phyloP scores from a whole-genome alignment of 164 flowering plant species.

The Malania oleifera region DNA sequence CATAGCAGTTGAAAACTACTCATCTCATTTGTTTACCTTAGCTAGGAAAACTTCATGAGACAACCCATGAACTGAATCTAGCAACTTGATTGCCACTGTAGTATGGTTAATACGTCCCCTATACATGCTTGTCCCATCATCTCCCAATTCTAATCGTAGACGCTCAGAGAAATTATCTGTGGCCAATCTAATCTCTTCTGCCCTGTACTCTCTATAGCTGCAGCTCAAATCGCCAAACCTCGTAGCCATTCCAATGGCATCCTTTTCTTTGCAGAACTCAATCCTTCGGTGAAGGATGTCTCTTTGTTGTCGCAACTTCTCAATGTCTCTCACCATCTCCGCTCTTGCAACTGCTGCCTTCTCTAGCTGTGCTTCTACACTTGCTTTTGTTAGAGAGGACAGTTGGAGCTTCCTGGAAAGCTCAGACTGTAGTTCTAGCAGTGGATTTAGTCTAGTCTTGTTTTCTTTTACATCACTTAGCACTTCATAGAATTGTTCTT shows the following conservation, averaged over 20 bases:
- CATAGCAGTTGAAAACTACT: too few species aligned
- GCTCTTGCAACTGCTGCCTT: slow-evolving; percentile 30
- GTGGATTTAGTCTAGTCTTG: slow-evolving; percentile 37
- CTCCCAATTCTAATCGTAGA: slow-evolving; percentile 28
- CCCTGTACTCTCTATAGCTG: slow-evolving; percentile 38
- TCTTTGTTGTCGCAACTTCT: slow-evolving; percentile 43
- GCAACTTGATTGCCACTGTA: slow-evolving; percentile 41
- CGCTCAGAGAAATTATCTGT: slow-evolving; percentile 43
- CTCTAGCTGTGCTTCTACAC: slow-evolving; percentile 37
- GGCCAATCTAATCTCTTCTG: slow-evolving; percentile 43
- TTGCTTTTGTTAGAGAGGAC: slow-evolving; percentile 29
- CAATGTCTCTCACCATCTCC: slow-evolving; percentile 42
- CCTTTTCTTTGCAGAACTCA: slow-evolving; percentile 57
- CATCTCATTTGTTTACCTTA: slow-evolving; percentile 37
- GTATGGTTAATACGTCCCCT: slow-evolving; percentile 35
- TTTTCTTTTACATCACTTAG: slow-evolving; percentile 33
- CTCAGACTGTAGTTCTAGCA: slow-evolving; percentile 40
- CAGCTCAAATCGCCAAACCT: slow-evolving; percentile 19
- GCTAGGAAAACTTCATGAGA: slow-evolving; percentile 33
- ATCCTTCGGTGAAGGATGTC: slow-evolving; percentile 45
- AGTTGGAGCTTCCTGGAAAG: slow-evolving; percentile 35
- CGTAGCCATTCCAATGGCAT: slow-evolving; percentile 28
- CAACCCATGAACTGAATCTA: slow-evolving; percentile 11
- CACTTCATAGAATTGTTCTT: slow-evolving; percentile 31
- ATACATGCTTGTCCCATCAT: slow-evolving; percentile 32